Percentiles rank a stretch among this genome's conserved stretches.
Evolutionary conservation across 208 protist genomes (phyloP).

Genomic region (Trypanosoma rangeli): DNA sequence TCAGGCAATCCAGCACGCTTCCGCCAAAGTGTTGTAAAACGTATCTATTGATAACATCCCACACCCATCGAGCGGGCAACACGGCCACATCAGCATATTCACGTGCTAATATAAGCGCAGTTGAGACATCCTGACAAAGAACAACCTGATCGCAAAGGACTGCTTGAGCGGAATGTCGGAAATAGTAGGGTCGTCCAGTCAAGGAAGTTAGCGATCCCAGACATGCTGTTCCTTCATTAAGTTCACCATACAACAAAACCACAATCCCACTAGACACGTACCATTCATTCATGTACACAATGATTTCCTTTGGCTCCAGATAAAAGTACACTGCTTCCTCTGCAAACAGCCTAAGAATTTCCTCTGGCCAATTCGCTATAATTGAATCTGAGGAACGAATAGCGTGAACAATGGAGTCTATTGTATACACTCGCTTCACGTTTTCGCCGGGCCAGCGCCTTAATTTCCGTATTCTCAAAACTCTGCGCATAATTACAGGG

Average conservation of each 20-base stretch:
- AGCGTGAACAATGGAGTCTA: conserved; percentile 61
- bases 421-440: conserved; percentile 61
- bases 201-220: not conserved
- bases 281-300: conserved; percentile 80
- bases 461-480: conserved; percentile 43
- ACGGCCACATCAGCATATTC: conserved; percentile 71
- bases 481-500: conserved; percentile 49
- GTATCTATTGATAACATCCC: conserved; percentile 63
- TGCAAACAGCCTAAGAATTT: conserved; percentile 52
- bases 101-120: conserved; percentile 41
- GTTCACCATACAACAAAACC: conserved; percentile 76
- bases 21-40: conserved; percentile 35
- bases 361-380: conserved; percentile 63
- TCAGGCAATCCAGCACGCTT: conserved; percentile 52
- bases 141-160: conserved; percentile 71
- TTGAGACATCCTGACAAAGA: conserved; percentile 75
- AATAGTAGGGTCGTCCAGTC: not conserved
- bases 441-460: conserved; percentile 36
- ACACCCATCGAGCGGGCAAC: conserved; percentile 81
- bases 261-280: conserved; percentile 78
- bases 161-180: conserved; percentile 44
- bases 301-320: conserved; percentile 48
- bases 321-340: conserved; percentile 54
- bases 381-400: conserved; percentile 52
- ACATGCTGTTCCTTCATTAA: conserved; percentile 34